These are phyloP conservation scores for Ophiostoma populinum DNA, from an alignment of 2,329 filamentous ascomycete genomes.

Conservation along the genomic window DNA sequence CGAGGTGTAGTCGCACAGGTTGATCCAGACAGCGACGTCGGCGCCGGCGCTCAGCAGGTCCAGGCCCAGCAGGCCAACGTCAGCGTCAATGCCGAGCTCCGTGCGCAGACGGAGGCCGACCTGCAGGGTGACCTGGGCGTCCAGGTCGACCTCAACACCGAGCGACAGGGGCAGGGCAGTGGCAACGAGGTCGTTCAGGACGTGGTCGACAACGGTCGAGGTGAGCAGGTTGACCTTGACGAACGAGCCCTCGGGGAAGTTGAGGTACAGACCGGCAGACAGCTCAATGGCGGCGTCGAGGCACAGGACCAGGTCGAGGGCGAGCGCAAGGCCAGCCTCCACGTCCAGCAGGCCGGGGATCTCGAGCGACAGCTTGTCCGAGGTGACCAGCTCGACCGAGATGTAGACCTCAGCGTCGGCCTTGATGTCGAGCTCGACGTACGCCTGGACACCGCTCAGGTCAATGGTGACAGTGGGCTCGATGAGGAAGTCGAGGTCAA, in stretches of 20 bases:
- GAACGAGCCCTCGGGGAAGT: conserved; percentile 14
- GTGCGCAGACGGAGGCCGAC: conserved; percentile 16
- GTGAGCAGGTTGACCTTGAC: conserved; percentile 15
- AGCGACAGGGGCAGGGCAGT: conserved; percentile 13
- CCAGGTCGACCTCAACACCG: conserved; percentile 13
- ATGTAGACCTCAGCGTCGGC: conserved; percentile 13
- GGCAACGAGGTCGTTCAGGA: conserved; percentile 12
- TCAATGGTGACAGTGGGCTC: conserved; percentile 11
- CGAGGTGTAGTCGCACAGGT: conserved; percentile 17
- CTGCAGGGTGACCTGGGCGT: conserved; percentile 13
- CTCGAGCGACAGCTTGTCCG: conserved; percentile 10
- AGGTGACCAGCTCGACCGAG: conserved; percentile 13
- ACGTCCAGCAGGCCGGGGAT: conserved; percentile 14
- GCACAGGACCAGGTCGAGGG: conserved; percentile 15
- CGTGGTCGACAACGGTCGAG: conserved; percentile 13
- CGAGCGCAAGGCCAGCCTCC: conserved; percentile 14
- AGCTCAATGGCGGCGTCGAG: conserved; percentile 14
- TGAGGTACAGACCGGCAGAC: conserved; percentile 14
- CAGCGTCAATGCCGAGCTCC: conserved; percentile 12
- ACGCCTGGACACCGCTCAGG: conserved; percentile 15
- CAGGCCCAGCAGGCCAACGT: conserved; percentile 13
- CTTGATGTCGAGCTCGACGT: conserved; percentile 14
- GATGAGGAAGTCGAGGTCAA: conserved; percentile 10
- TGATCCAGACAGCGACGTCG: conserved; percentile 16
- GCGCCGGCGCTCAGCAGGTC: conserved; percentile 13